Percentiles rank a stretch among this genome's conserved stretches.
Evolutionary conservation across 1,284 basidiomycete species (phyloP).

Genomic region (Trichosporon sp.): DNA sequence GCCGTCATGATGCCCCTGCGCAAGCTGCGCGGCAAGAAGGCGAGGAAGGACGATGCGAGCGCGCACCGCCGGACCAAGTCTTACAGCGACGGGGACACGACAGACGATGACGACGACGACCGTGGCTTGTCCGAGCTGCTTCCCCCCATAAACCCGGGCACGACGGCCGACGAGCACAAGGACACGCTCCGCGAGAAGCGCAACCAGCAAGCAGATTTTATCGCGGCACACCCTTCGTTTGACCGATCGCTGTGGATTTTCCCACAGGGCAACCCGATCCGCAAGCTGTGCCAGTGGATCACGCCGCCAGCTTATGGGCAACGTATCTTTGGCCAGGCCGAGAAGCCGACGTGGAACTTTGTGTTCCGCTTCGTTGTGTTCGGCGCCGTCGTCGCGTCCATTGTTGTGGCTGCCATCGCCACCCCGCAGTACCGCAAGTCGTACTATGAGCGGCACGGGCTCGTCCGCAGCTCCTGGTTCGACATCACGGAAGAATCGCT

Average conservation of each 20-base stretch:
- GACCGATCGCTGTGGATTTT: conserved; percentile 91
- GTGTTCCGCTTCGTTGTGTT: conserved; percentile 77
- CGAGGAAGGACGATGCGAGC: background rate
- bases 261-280: conserved; percentile 74
- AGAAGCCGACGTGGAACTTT: conserved; percentile 69
- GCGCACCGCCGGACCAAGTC: conserved; percentile 8
- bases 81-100: background rate
- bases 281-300: conserved; percentile 78
- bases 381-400: conserved; percentile 76
- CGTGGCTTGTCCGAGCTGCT: conserved; percentile 52
- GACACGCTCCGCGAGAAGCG: conserved; percentile 72
- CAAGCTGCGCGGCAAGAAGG: conserved; percentile 8
- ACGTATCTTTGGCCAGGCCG: conserved; percentile 74
- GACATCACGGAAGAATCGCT: conserved; percentile 78
- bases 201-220: conserved; percentile 84
- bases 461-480: conserved; percentile 78
- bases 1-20: conserved; percentile 17
- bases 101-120: conserved; percentile 41
- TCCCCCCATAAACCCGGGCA: conserved; percentile 44
- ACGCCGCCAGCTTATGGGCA: conserved; percentile 82
- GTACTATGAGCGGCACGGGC: conserved; percentile 68
- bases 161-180: conserved; percentile 47
- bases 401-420: conserved; percentile 81
- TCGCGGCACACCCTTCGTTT: conserved; percentile 83
- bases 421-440: conserved; percentile 81